Percentiles rank a stretch among this genome's conserved stretches.
Conservation (phyloP, 257 asterid species). For the Nicotiana attenuata region DNA sequence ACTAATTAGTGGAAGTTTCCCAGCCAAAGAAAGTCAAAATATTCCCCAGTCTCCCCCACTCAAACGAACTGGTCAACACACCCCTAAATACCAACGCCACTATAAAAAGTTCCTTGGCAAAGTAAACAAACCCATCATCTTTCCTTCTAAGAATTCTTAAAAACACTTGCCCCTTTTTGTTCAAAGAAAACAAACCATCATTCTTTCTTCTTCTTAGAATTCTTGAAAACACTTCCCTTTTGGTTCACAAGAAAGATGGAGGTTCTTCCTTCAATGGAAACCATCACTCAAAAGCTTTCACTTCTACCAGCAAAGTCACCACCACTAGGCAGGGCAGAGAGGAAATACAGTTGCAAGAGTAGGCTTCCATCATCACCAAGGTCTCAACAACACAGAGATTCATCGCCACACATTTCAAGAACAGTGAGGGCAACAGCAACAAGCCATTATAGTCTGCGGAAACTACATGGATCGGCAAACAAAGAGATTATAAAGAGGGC, state of each 20-base stretch:
- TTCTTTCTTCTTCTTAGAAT: not conserved
- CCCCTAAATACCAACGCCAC: not conserved
- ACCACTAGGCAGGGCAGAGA: not conserved
- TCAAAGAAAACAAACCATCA: not conserved
- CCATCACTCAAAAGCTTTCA: not conserved
- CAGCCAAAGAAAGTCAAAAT: not conserved
- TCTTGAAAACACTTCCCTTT: not conserved
- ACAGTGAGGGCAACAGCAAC: not conserved
- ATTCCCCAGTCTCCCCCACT: not conserved
- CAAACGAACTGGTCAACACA: conserved; percentile 3
- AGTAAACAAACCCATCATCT: not conserved
- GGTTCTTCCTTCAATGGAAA: not conserved
- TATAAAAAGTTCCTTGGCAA: not conserved
- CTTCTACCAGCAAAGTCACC: not conserved
- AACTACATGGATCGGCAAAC: conserved; percentile 28
- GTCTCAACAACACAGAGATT: not conserved
- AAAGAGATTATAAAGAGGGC: conserved; percentile 60
- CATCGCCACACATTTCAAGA: conserved; percentile 5
- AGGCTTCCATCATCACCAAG: conserved; percentile 2
- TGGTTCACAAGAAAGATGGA: not conserved
- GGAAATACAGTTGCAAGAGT: not conserved
- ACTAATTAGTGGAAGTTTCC: not conserved
- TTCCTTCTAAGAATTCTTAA: not conserved
- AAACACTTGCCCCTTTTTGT: not conserved
- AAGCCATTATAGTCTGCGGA: not conserved